Base-by-base conservation (phyloP, 139 green algal species). In the Pseudopediastrum boryanum region DNA sequence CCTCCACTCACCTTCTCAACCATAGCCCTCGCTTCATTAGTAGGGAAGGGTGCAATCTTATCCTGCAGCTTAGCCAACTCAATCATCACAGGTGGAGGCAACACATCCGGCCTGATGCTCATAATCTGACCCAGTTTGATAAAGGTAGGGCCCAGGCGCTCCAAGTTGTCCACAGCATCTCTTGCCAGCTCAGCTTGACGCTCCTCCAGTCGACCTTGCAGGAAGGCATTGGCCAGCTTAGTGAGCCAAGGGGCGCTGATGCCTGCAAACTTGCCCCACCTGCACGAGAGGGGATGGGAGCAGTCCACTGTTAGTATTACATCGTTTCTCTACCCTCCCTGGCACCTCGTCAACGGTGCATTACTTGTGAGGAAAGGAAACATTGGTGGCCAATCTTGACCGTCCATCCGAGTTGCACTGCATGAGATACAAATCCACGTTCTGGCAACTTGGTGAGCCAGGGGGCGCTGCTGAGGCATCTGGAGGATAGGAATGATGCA, bases 101-200 rank as follows among this genome's bases (percentile, higher is more conserved):
- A 87, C 62, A 98, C 88, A 75, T 98, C 95, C 21, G 95, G 95
- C 65, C 94, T 74, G 81, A 93, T 93, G 70, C 69, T 85, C 64
- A 95, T 77, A n/a, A 94, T 92, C 80, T 96, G 92, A 0, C 89
- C 95, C 59, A 98, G 87, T 87, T 98, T 98, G 77, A 97, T 92
- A 76, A 97, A 98, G 0, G 95, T 98, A 8, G 95, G 95, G 0
- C 95, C 95, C 63, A 98, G 87, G 44, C 85, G 80, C 84, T 93
- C 88, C 54, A 96, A 31, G 73, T 96, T 94, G 66, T 89, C 46
- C 9, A 94, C 92, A 29, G 92, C 92, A 35, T 94, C 88, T 0
- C 80, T 54, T 1, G 92, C 90, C 64, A 96, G 84, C 23, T 75
- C 64, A 6, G 52, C 84, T 63, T 93, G 88, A 16, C 80, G 52